Evolutionary conservation across 2,329 filamentous ascomycete species (phyloP).

Genomic region (Diplocarpon rosae): DNA sequence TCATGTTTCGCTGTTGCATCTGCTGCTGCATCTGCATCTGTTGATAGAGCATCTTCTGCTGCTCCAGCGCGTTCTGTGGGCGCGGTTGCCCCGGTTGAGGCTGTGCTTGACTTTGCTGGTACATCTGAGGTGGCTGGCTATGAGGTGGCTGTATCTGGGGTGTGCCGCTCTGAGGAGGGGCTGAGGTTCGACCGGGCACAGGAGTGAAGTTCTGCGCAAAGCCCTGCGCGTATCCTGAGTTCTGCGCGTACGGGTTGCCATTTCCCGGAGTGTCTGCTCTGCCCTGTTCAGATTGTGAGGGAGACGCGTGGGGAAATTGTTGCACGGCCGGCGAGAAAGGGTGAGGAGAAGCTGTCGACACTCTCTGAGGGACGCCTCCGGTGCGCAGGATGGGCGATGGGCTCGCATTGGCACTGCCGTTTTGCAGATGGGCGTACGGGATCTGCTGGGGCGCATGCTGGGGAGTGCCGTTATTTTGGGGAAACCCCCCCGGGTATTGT

Average conservation of each 20-base stretch:
- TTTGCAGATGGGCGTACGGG: slow-evolving; percentile 73
- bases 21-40: slow-evolving; percentile 78
- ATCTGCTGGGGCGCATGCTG: slow-evolving; percentile 50
- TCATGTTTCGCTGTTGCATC: slow-evolving; percentile 38
- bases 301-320: slow-evolving; percentile 66
- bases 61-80: slow-evolving; percentile 45
- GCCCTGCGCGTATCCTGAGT: slow-evolving; percentile 42
- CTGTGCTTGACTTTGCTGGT: slow-evolving; percentile 24
- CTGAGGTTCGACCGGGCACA: slow-evolving; percentile 42
- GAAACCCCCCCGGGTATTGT: slow-evolving; percentile 55
- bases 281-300: slow-evolving; percentile 63
- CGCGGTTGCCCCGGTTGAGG: slow-evolving; percentile 30
- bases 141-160: slow-evolving; percentile 6
- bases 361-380: slow-evolving; percentile 62
- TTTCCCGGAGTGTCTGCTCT: slow-evolving; percentile 60
- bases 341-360: slow-evolving; percentile 86
- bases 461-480: slow-evolving; percentile 48
- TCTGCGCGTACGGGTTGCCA: slow-evolving; percentile 51
- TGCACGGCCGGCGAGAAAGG: slow-evolving; percentile 72
- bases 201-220: slow-evolving; percentile 50
- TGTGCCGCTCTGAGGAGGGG: slow-evolving; percentile 46
- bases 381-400: slow-evolving; percentile 85
- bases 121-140: slow-evolving; percentile 31
- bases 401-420: slow-evolving; percentile 72
- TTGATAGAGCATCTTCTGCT: slow-evolving; percentile 68